Conservation (phyloP, 1,284 basidiomycete genomes). For the Cutaneotrichosporon daszewskae region DNA sequence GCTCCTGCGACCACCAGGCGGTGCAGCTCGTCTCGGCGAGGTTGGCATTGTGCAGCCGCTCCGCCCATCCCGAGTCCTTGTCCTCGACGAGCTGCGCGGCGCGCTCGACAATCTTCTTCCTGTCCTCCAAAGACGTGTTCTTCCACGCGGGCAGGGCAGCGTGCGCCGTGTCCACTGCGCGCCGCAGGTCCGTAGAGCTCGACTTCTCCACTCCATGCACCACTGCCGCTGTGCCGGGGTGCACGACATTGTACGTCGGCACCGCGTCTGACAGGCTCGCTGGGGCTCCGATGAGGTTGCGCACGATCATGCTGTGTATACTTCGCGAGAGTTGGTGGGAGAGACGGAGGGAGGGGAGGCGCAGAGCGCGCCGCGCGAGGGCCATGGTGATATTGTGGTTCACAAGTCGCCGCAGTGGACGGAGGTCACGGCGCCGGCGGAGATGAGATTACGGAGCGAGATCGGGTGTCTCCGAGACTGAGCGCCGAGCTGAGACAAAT, state of each 20-base stretch:
- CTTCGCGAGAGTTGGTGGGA: not conserved
- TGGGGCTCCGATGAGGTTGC: constrained; percentile 2
- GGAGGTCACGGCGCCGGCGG: no score
- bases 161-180: constrained; percentile 6
- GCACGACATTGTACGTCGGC: constrained; percentile 9
- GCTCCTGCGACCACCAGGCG: constrained; percentile 15
- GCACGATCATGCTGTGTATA: not conserved
- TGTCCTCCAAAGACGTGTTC: constrained; percentile 4
- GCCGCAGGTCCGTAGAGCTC: constrained; percentile 4
- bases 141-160: constrained; percentile 9
- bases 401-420: no score
- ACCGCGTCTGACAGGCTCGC: not conserved
- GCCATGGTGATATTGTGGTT: no score
- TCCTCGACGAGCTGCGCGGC: constrained; percentile 14
- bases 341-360: not conserved
- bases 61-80: constrained; percentile 11
- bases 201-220: constrained; percentile 12
- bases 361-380: no score
- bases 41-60: constrained; percentile 12
- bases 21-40: constrained; percentile 11
- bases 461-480: no score
- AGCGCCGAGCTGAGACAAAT: no score
- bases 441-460: no score
- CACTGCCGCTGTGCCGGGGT: constrained; percentile 10
- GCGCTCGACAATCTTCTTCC: constrained; percentile 9